Conservation (phyloP, 352 stramenopile genomes). For the Phytophthora tubulina region DNA sequence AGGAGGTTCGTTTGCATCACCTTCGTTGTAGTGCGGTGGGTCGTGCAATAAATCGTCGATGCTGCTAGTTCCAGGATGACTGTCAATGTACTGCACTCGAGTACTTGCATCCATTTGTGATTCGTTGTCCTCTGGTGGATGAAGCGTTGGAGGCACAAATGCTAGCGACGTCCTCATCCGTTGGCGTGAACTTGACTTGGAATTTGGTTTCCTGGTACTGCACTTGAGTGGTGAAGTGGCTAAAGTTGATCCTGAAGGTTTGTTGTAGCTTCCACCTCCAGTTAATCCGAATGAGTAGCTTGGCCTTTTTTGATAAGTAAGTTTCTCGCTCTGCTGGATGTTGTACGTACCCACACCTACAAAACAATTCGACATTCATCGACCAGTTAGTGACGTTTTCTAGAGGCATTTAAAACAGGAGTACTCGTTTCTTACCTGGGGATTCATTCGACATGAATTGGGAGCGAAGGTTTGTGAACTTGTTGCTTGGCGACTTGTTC, state of each 20-base stretch:
- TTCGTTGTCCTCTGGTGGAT: conserved; percentile 2
- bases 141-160: conserved; percentile 17
- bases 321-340: conserved; percentile 49
- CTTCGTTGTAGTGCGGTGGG: conserved; percentile 13
- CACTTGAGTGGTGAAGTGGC: too few species aligned
- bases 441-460: conserved; percentile 31
- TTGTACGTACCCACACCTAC: conserved; percentile 66
- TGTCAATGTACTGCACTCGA: conserved; percentile 16
- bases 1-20: conserved; percentile 24
- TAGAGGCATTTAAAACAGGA: neutral
- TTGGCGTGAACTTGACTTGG: conserved; percentile 1
- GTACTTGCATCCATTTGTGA: neutral
- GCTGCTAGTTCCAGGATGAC: neutral
- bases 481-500: conserved; percentile 29
- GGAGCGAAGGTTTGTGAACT: conserved; percentile 19
- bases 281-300: conserved; percentile 52
- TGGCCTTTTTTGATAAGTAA: conserved; percentile 52
- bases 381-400: neutral
- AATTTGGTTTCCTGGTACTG: conserved; percentile 5
- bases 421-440: conserved; percentile 21
- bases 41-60: conserved; percentile 2
- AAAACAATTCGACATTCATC: neutral
- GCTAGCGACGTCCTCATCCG: conserved; percentile 42
- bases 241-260: too few species aligned
- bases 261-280: neutral